Evolutionary conservation across 1,284 basidiomycete species (phyloP).

Genomic region (Fomitopsis betulina): DNA sequence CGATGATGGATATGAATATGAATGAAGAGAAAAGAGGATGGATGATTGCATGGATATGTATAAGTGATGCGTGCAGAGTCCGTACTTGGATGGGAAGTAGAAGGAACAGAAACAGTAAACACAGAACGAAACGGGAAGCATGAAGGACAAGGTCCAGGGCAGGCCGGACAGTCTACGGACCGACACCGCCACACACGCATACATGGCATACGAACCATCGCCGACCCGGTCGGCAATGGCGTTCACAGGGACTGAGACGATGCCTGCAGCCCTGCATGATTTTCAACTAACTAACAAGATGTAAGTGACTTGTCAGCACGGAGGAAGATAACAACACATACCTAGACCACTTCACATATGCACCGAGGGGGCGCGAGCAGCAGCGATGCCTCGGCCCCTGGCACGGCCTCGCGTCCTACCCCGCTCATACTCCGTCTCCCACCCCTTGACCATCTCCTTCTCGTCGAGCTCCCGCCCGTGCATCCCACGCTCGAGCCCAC

Average conservation of each 20-base stretch:
- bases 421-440: slow-evolving; percentile 10
- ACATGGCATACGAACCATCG: neutral
- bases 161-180: neutral
- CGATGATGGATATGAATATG: neutral
- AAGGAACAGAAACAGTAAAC: neutral
- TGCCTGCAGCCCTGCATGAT: neutral
- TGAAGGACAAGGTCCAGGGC: neutral
- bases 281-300: neutral
- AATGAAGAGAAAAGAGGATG: neutral
- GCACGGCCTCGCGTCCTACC: slow-evolving; percentile 12
- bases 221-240: neutral
- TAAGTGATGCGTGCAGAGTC: slow-evolving; percentile 2
- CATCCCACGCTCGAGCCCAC: neutral
- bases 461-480: neutral
- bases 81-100: slow-evolving; percentile 3
- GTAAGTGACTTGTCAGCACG: neutral
- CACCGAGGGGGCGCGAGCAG: neutral
- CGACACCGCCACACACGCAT: neutral
- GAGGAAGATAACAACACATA: neutral
- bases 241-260: neutral
- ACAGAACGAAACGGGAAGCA: neutral
- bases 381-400: neutral
- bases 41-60: slow-evolving; percentile 1
- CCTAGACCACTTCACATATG: neutral
- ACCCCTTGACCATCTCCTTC: neutral